Percentiles rank a stretch among this genome's conserved stretches.
Evolutionary conservation across 2,329 filamentous ascomycete genomes (phyloP).

Genomic region (Cordyceps javanica): DNA sequence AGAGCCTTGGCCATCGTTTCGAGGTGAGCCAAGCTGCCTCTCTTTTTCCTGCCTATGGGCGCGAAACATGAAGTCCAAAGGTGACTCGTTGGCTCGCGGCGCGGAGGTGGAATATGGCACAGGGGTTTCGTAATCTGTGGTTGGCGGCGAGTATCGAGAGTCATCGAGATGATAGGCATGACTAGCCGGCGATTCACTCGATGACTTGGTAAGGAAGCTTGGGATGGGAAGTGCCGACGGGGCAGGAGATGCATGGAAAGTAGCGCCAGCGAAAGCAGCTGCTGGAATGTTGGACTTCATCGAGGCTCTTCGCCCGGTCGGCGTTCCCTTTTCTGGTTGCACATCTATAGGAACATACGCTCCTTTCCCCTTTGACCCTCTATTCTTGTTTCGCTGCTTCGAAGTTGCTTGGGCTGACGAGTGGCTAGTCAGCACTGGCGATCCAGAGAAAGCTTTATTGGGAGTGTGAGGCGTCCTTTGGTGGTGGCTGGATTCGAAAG

Average conservation of each 20-base stretch:
- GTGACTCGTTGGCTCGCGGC: conserved; percentile 53
- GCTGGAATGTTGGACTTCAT: conserved; percentile 38
- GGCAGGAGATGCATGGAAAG: conserved; percentile 91
- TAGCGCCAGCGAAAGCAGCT: conserved; percentile 80
- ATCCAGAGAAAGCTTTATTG: conserved; percentile 34
- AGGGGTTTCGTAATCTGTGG: conserved; percentile 46
- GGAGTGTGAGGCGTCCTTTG: conserved; percentile 39
- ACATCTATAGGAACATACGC: conserved; percentile 34
- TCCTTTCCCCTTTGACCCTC: conserved; percentile 25
- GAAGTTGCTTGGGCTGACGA: conserved; percentile 20
- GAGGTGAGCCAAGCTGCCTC: conserved; percentile 46
- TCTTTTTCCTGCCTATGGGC: conserved; percentile 76
- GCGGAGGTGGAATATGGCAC: conserved; percentile 32
- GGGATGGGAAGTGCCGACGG: conserved; percentile 86
- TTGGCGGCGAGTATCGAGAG: conserved; percentile 44
- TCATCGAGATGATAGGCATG: conserved; percentile 30
- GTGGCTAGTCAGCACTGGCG: conserved; percentile 23
- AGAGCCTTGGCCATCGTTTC: conserved; percentile 30
- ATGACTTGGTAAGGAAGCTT: conserved; percentile 72
- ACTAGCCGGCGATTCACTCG: conserved; percentile 54
- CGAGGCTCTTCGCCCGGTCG: conserved; percentile 32
- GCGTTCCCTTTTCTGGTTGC: conserved; percentile 36
- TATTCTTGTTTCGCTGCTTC: conserved; percentile 25
- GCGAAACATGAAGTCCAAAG: conserved; percentile 84
- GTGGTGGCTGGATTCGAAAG: conserved; percentile 27